Evolutionary conservation across 352 stramenopile species (phyloP), one percentile per base, ranked within the genome.

Genomic region (Globisporangium parvum): DNA sequence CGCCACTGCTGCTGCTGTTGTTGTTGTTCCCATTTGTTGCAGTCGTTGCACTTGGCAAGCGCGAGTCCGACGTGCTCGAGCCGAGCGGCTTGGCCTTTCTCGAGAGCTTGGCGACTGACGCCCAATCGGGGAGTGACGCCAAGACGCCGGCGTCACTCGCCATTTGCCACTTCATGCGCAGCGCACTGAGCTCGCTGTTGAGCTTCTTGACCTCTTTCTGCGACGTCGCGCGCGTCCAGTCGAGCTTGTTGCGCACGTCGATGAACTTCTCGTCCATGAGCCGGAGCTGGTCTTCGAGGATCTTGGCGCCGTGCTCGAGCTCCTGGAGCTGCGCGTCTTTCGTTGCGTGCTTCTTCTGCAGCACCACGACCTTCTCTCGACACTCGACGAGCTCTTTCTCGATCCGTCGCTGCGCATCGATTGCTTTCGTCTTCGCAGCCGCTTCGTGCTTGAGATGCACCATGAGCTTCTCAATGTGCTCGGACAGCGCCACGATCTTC

Each of bases 211-310:
- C 73, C 59, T 97, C 89, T 57, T 91, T 91, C 33, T 90, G 85
- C 5, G 82, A 86, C 12, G 80, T 93, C 20, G 85, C 73, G 9
- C 94, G 73, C 26, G 90, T 97, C 86, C 88, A 98, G 62, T 98
- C 93, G 47, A 98, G 71, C 71, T 98, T 98, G 57, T 88, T 95
- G 54, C 94, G 75, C n/a, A 98, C 75, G 47, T 98, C 93, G 54
- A 98, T 96, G 66, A 98, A 98, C 69, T 98, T 98, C 52, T 98
- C 86, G 65, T 98, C 93, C 93, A 98, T 98, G n/a, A 98, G 76
- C 10, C 87, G 80, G 47, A 98, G 75, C 58, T 98, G 95, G 54
- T 98, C 93, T 70, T 98, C 93, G 15, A 98, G 70, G 37, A 98
- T 96, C 57, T 95, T 93, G 11, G 78, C 80, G 24, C 91, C 93